Conservation (phyloP, 2,329 filamentous ascomycete species). For the Fusarium heterosporum region DNA sequence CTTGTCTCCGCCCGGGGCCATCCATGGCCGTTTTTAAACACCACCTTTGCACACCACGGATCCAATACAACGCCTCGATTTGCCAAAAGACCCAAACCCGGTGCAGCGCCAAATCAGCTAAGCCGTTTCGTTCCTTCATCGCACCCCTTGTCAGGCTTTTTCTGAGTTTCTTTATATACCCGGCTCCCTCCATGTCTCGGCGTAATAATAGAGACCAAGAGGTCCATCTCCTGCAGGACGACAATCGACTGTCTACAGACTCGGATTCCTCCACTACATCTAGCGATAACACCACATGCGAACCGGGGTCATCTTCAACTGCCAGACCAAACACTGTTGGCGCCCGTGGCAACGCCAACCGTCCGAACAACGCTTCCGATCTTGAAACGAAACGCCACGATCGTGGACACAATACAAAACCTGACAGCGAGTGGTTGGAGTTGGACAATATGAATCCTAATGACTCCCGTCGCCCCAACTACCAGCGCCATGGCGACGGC, state of each 20-base stretch:
- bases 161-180: slow-evolving; percentile 25
- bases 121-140: slow-evolving; percentile 29
- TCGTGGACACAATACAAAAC: slow-evolving; percentile 50
- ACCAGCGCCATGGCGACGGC: slow-evolving; percentile 60
- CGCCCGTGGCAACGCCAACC: slow-evolving; percentile 40
- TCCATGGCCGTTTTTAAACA: slow-evolving; percentile 41
- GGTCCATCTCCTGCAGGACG: slow-evolving; percentile 36
- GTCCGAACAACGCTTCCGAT: slow-evolving; percentile 46
- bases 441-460: slow-evolving; percentile 57
- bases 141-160: slow-evolving; percentile 21
- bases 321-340: slow-evolving; percentile 46
- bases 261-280: slow-evolving; percentile 28
- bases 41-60: slow-evolving; percentile 38
- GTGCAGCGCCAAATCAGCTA: slow-evolving; percentile 30
- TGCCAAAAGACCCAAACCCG: slow-evolving; percentile 32
- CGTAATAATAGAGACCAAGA: slow-evolving; percentile 39
- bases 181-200: slow-evolving; percentile 38
- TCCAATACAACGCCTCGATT: slow-evolving; percentile 37
- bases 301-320: slow-evolving; percentile 32
- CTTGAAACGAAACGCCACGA: slow-evolving; percentile 48
- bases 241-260: slow-evolving; percentile 30
- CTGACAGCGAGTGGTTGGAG: slow-evolving; percentile 42
- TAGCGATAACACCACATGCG: slow-evolving; percentile 48
- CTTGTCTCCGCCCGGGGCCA: slow-evolving; percentile 35
- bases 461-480: slow-evolving; percentile 56